These are phyloP conservation scores for Epicoccum sorghinum DNA, from an alignment of 2,329 filamentous ascomycete genomes.

Conservation along the genomic window DNA sequence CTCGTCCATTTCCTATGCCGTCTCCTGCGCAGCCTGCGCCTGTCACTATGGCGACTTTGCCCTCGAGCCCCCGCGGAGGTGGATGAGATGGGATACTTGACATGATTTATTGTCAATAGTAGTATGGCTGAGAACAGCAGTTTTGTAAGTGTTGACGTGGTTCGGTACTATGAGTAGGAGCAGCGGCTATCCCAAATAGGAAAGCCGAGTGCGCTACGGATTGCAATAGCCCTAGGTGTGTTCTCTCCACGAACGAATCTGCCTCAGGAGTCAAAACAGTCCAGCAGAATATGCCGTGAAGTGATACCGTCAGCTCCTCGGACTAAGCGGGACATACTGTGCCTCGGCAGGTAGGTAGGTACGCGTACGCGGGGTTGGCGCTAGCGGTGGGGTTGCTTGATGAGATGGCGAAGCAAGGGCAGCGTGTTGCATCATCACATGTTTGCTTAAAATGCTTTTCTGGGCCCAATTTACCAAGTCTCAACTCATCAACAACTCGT, in stretches of 20 bases:
- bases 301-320: not conserved
- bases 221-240: not conserved
- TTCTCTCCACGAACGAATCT: not conserved
- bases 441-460: no score
- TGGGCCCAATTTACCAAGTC: no score
- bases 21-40: slow-evolving; percentile 64
- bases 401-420: not conserved
- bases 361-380: slow-evolving; percentile 13
- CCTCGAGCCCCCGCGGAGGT: slow-evolving; percentile 50
- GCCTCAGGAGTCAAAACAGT: not conserved
- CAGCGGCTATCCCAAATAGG: slow-evolving; percentile 7
- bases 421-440: not conserved
- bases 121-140: not conserved
- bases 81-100: slow-evolving; percentile 20
- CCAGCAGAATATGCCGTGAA: not conserved
- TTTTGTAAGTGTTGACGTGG: not conserved
- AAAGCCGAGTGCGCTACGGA: not conserved
- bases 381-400: slow-evolving; percentile 13
- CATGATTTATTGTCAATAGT: slow-evolving; percentile 6
- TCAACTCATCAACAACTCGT: not conserved
- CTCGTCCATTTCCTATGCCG: slow-evolving; percentile 66
- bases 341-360: slow-evolving; percentile 17
- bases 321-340: not conserved
- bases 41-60: slow-evolving; percentile 61
- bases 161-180: not conserved